Evolutionary conservation across 768 basidiomycete genomes (phyloP), one percentile per base, ranked within the genome.

Genomic region (Paxillus rubicundulus): DNA sequence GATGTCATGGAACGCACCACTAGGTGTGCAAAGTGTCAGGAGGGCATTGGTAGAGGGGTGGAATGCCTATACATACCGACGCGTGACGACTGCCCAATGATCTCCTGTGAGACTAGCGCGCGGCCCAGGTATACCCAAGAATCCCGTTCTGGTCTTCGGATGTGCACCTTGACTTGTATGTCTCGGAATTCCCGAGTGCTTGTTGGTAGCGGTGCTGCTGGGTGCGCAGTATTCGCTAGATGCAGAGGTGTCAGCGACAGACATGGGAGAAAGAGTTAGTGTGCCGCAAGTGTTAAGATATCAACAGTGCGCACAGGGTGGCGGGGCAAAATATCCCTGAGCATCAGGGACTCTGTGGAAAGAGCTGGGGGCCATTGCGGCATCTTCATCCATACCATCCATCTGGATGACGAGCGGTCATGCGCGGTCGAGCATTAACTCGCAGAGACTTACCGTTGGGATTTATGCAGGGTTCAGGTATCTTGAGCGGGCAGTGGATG

Each of bases 151-250:
- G 89, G 85, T 59, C 82, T 75, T 57, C 90, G 78, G 58, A 90
- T 86, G 61, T 92, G 90, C 17, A 92, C 88, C 67, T 92, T 91
- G 53, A 92, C 90, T 53, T 87, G 81, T 53, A 92, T 80, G 52
- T 92, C 89, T 48, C 85, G 82, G 63, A 89, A 87, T 61, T 86
- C 84, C 51, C 81, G 81, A 52, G 73, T 32, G 45, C 39, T 34
- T 28, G 58, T 43, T 21, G 67, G 57, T 56, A 62, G 57, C 47
- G 65, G 54, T 36, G 52, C 57, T 18, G 59, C 67, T 69, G 45
- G 24, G 56, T 33, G 45, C 33, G 40, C 37, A 20, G 21, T n/a
- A 45, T 14, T n/a, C 39, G 16, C 4, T 39, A 47, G 24, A 33
- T 52, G 40, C 12, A 27, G 36, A 43, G 33, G 20, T 4, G 43